phyloP scores from a whole-genome alignment of 441 rosid genomes.

The Cnidoscolus chayamansa region DNA sequence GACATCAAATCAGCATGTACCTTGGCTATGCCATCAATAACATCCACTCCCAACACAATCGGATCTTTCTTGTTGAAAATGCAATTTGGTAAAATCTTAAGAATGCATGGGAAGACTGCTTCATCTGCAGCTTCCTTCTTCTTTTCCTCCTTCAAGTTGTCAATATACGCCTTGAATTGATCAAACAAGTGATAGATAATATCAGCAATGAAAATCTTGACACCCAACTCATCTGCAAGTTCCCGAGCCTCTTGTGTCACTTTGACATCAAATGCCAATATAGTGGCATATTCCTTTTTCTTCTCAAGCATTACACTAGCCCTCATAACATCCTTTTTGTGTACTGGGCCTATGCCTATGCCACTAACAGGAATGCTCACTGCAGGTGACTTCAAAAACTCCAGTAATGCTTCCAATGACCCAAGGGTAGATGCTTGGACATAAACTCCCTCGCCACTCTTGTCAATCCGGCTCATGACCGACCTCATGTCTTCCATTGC shows the following conservation, averaged over 20 bases:
- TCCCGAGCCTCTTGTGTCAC: conserved; percentile 89
- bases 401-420: conserved; percentile 92
- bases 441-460: conserved; percentile 87
- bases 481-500: conserved; percentile 86
- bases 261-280: conserved; percentile 94
- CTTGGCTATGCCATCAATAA: conserved; percentile 75
- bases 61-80: conserved; percentile 90
- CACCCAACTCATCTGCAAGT: conserved; percentile 81
- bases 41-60: conserved; percentile 87
- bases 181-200: conserved; percentile 92
- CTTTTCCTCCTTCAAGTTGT: conserved; percentile 82
- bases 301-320: conserved; percentile 97
- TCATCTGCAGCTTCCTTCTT: conserved; percentile 90
- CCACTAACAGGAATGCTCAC: conserved; percentile 89
- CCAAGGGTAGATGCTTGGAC: conserved; percentile 96
- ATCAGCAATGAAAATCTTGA: conserved; percentile 88
- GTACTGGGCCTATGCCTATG: conserved; percentile 86
- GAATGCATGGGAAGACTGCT: conserved; percentile 92
- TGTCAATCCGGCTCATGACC: conserved; percentile 80
- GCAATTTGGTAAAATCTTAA: conserved; percentile 70
- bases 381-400: conserved; percentile 77
- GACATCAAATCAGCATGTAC: conserved; percentile 35
- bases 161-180: conserved; percentile 87
- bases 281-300: conserved; percentile 86
- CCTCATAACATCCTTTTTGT: conserved; percentile 88